Evolutionary conservation across 257 asterid species (phyloP).

Genomic region (Echites panduratus): DNA sequence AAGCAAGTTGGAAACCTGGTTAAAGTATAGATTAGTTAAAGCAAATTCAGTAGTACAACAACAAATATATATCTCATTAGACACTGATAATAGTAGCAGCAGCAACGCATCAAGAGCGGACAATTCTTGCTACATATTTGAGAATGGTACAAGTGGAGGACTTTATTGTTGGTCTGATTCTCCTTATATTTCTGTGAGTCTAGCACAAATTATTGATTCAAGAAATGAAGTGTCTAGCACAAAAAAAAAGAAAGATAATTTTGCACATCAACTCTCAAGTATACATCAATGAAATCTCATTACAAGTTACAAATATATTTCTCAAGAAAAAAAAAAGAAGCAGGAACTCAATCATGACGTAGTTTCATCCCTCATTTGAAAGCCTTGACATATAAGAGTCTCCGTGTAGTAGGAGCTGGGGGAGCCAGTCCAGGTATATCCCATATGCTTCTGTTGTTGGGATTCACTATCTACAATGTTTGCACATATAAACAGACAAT

Average conservation of each 20-base stretch:
- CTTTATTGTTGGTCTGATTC: too few relatives aligned
- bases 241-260: neutral
- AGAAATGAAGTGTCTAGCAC: too few relatives aligned
- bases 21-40: constrained; percentile 43
- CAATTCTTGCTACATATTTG: too few relatives aligned
- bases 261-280: neutral
- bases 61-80: too few relatives aligned
- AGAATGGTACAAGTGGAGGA: too few relatives aligned
- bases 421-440: constrained; percentile 98
- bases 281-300: neutral
- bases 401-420: constrained; percentile 86
- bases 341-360: constrained; percentile 6
- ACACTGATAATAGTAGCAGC: too few relatives aligned
- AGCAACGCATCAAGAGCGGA: too few relatives aligned
- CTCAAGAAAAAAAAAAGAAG: neutral
- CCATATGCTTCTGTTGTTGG: constrained; percentile 71
- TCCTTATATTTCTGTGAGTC: too few relatives aligned
- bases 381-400: constrained; percentile 51
- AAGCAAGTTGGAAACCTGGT: constrained; percentile 46
- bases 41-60: too few relatives aligned
- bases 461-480: constrained; percentile 61
- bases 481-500: constrained; percentile 3
- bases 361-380: constrained; percentile 7
- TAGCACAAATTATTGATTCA: too few relatives aligned
- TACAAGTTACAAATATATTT: neutral